Base-by-base conservation (phyloP, 148 eudicot species). In the Cornus florida region DNA sequence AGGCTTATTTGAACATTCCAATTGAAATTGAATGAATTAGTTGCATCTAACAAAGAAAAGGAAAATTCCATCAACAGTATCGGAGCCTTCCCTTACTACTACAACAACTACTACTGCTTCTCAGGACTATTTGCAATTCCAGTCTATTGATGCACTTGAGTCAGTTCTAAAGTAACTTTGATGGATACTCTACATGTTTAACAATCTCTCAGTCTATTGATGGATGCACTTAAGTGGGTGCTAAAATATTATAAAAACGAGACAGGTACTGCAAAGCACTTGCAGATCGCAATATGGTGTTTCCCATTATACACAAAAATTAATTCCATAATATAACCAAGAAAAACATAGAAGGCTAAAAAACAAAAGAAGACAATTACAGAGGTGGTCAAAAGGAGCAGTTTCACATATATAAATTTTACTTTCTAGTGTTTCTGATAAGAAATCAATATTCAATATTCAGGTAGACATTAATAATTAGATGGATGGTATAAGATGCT, bases 401-500 rank as follows among this genome's bases (percentile, higher is more conserved):
- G 28, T 17, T 17, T 10, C 57, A 75, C 41, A 62, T 16, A 53
- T 43, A 43, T 17, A 17, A 41, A 17, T 17, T 33, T 76, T 17
- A 24, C 33, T 35, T 67, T 62, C 62, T 17, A 62, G 66, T 62
- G 17, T 17, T 24, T n/a, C 31, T 23, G 38, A 43, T 20, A n/a
- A 24, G 70, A 5, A 65, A 67, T 0, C 24, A 76, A 24, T 13
- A 28, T 41, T 24, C 62, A 22, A 53, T 5, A 72, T 48, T 46
- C 12, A 46, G 38, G 62, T 57, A 24, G 14, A 71, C 59, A 67
- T 13, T n/a, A 19, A 67, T 19, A 48, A 53, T 50, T 70, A 59
- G 68, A 19, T 20, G 13, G 71, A 75, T 46, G 16, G 75, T 12
- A 57, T 68, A 68, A 53, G 67, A 74, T 76, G 82, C 87, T 84